Conservation (phyloP, 495 filamentous ascomycete species). For the Clavariopsis aquatica region DNA sequence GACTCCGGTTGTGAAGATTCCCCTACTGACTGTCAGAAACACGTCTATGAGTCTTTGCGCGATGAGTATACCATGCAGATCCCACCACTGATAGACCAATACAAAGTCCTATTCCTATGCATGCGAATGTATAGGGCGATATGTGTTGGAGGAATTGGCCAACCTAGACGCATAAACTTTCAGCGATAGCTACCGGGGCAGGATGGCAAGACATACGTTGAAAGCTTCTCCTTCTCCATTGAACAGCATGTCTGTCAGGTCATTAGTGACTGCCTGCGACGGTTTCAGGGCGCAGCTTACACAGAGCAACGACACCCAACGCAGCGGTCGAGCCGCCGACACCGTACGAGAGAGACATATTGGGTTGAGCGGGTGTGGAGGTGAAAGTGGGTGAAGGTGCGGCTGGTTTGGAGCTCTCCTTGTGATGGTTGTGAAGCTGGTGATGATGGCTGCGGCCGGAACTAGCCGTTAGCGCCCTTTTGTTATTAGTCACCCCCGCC, state of each 20-base stretch:
- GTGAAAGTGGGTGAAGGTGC: constrained; percentile 8
- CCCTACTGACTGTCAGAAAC: constrained; percentile 57
- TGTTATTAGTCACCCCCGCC: constrained; percentile 8
- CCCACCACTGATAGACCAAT: constrained; percentile 95
- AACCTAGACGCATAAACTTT: constrained; percentile 56
- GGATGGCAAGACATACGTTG: constrained; percentile 65
- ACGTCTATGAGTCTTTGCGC: not conserved
- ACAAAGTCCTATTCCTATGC: constrained; percentile 87
- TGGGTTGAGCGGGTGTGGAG: constrained; percentile 15
- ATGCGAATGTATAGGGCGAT: constrained; percentile 92
- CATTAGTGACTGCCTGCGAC: constrained; percentile 42
- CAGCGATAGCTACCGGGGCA: not conserved
- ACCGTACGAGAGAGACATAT: constrained; percentile 60
- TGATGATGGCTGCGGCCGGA: constrained; percentile 24
- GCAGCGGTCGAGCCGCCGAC: constrained; percentile 68
- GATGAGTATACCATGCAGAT: constrained; percentile 83
- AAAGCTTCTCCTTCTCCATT: constrained; percentile 94
- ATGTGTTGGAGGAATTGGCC: constrained; percentile 92
- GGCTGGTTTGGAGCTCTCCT: constrained; percentile 19
- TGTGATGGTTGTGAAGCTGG: too few relatives aligned
- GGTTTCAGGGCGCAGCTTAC: constrained; percentile 54
- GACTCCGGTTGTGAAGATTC: constrained; percentile 98
- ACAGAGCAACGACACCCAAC: constrained; percentile 81
- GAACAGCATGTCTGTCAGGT: constrained; percentile 86
- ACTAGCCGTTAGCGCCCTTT: constrained; percentile 18